Evolutionary conservation across 306 rosid genomes (phyloP).

Genomic region (Alnus glutinosa): DNA sequence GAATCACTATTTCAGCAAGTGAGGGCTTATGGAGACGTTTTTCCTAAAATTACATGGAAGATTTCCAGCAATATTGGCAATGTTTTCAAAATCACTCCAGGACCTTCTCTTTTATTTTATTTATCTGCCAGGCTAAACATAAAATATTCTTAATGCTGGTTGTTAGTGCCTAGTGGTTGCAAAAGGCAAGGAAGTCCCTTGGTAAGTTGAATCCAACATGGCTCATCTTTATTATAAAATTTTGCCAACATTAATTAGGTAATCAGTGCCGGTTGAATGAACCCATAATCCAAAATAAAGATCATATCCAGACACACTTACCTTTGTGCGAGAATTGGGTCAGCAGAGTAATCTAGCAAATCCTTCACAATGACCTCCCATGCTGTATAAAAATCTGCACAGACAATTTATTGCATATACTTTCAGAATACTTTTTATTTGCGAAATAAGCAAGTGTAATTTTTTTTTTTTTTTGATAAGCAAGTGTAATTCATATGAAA

Average conservation of each 20-base stretch:
- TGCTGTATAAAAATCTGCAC: conserved; percentile 92
- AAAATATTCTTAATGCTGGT: not conserved
- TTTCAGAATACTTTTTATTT: conserved; percentile 25
- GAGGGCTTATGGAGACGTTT: not conserved
- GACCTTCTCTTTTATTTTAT: not conserved
- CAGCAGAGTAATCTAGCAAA: conserved; percentile 50
- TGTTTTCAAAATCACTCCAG: not conserved
- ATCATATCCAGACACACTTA: conserved; percentile 36
- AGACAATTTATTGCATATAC: conserved; percentile 21
- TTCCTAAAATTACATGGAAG: not conserved
- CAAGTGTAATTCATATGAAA: not conserved
- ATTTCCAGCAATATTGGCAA: not conserved
- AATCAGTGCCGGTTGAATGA: conserved; percentile 23
- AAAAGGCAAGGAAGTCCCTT: conserved; percentile 15
- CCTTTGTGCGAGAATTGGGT: conserved; percentile 72
- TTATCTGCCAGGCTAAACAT: not conserved
- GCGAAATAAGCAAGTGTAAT: not conserved
- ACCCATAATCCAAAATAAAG: conserved; percentile 20
- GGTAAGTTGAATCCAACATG: conserved; percentile 9
- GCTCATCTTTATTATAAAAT: not conserved
- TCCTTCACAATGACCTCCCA: conserved; percentile 84
- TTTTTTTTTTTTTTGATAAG: too few relatives aligned
- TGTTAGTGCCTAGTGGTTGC: conserved; percentile 1
- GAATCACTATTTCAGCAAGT: not conserved
- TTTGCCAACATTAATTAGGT: conserved; percentile 19